Percentiles rank a stretch among this genome's conserved stretches.
phyloP scores from a whole-genome alignment of 306 rosid genomes.

The Clitoria ternatea region DNA sequence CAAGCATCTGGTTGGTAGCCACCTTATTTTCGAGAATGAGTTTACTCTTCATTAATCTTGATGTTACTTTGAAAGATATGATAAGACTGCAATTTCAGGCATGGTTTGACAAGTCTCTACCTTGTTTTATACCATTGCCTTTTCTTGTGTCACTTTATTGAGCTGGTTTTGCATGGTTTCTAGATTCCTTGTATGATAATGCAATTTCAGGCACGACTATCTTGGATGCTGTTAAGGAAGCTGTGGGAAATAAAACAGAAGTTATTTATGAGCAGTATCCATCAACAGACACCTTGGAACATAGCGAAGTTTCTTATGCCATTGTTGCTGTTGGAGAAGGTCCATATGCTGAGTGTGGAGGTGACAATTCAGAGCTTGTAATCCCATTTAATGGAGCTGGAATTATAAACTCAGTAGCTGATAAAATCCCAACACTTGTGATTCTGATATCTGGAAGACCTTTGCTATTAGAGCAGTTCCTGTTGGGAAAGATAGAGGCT shows the following conservation, averaged over 20 bases:
- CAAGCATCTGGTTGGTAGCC: too few relatives aligned
- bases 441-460: constrained; percentile 86
- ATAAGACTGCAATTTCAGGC: too few relatives aligned
- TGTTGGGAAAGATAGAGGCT: constrained; percentile 60
- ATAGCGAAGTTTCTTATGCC: constrained; percentile 52
- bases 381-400: constrained; percentile 56
- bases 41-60: not conserved
- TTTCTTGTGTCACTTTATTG: not conserved
- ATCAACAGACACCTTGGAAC: constrained; percentile 41
- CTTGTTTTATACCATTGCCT: not conserved
- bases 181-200: not conserved
- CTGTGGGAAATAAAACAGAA: constrained; percentile 52
- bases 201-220: constrained; percentile 61
- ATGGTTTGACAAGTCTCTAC: too few relatives aligned
- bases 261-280: constrained; percentile 48
- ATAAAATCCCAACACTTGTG: constrained; percentile 67
- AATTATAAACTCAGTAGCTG: constrained; percentile 47
- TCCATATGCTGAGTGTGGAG: constrained; percentile 66
- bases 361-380: constrained; percentile 55
- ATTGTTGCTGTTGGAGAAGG: constrained; percentile 69
- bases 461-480: constrained; percentile 46
- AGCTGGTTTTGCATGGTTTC: not conserved
- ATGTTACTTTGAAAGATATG: not conserved
- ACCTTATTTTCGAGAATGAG: too few relatives aligned
- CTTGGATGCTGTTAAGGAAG: constrained; percentile 66